Evolutionary conservation across 495 filamentous ascomycete species (phyloP).

Genomic region (Alectoria sarmentosa): DNA sequence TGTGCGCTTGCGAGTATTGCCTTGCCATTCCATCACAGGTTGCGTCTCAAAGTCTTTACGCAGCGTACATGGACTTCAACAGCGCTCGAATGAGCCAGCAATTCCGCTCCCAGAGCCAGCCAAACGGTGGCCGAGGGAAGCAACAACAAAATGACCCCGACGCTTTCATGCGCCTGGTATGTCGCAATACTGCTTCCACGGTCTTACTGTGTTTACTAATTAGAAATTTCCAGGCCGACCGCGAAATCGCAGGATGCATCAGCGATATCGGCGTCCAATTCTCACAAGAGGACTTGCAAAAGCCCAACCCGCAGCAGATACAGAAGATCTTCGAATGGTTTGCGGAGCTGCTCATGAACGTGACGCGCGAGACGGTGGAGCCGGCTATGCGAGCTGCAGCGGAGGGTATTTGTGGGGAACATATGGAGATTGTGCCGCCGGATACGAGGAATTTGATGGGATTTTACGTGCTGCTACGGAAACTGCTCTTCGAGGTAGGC

Average conservation of each 20-base stretch:
- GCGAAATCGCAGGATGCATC: slow-evolving; percentile 93
- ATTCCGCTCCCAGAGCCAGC: slow-evolving; percentile 36
- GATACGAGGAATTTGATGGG: slow-evolving; percentile 91
- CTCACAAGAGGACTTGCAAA: slow-evolving; percentile 79
- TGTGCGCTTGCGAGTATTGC: neutral
- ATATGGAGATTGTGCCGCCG: slow-evolving; percentile 70
- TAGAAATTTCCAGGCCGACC: slow-evolving; percentile 49
- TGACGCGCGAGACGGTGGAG: slow-evolving; percentile 82
- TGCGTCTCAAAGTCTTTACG: neutral
- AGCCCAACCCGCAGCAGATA: slow-evolving; percentile 86
- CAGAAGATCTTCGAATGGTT: slow-evolving; percentile 98
- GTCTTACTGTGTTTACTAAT: neutral
- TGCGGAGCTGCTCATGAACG: slow-evolving; percentile 85
- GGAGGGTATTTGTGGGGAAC: slow-evolving; percentile 71
- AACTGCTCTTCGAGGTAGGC: slow-evolving; percentile 63
- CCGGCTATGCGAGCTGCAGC: slow-evolving; percentile 88
- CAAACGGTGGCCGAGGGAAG: slow-evolving; percentile 38
- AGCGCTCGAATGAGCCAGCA: slow-evolving; percentile 53
- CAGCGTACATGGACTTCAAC: neutral
- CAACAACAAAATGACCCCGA: slow-evolving; percentile 64
- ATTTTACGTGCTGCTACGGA: slow-evolving; percentile 74
- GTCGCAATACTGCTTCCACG: slow-evolving; percentile 17
- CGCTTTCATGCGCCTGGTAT: slow-evolving; percentile 79
- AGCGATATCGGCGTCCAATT: slow-evolving; percentile 91
- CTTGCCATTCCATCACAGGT: neutral